These are phyloP conservation scores for Paraphaeosphaeria sporulosa DNA, from an alignment of 2,329 filamentous ascomycete species.

Conservation along the genomic window DNA sequence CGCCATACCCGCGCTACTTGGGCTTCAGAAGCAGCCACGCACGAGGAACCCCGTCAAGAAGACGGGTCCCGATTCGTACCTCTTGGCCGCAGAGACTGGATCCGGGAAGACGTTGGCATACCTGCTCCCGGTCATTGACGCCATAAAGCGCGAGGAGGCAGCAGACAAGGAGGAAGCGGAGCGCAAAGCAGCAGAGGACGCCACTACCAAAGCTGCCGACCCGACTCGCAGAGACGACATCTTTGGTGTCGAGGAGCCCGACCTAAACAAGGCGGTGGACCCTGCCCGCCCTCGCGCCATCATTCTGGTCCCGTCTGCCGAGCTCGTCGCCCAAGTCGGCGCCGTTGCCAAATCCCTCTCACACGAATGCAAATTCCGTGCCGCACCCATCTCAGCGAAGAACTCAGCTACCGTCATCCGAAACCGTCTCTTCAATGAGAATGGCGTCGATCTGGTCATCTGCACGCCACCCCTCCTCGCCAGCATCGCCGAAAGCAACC, in stretches of 20 bases:
- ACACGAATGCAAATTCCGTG: conserved; percentile 86
- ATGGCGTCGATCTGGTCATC: conserved; percentile 84
- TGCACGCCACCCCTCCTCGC: conserved; percentile 88
- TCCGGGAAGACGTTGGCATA: conserved; percentile 98
- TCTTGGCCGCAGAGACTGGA: conserved; percentile 94
- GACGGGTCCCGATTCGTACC: conserved; percentile 67
- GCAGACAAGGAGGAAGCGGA: conserved; percentile 62
- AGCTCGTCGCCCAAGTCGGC: conserved; percentile 89
- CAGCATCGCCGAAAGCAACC: conserved; percentile 87
- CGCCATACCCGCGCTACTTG: conserved; percentile 82
- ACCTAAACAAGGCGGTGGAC: conserved; percentile 67
- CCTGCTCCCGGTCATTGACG: conserved; percentile 82
- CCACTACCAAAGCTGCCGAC: conserved; percentile 31
- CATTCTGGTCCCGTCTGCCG: conserved; percentile 89
- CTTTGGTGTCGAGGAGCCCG: conserved; percentile 67
- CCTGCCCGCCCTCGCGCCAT: conserved; percentile 83
- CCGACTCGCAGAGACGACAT: conserved; percentile 53
- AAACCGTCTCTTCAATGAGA: conserved; percentile 79
- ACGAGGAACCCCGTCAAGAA: conserved; percentile 38
- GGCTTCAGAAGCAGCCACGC: conserved; percentile 55
- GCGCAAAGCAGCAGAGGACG: conserved; percentile 61
- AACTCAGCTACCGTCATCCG: conserved; percentile 81
- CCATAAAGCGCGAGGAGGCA: conserved; percentile 75
- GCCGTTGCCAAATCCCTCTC: conserved; percentile 81
- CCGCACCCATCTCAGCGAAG: conserved; percentile 80